Evolutionary conservation across 352 stramenopile species (phyloP), one percentile per base, ranked within the genome.

Genomic region (Globisporangium nodosum): DNA sequence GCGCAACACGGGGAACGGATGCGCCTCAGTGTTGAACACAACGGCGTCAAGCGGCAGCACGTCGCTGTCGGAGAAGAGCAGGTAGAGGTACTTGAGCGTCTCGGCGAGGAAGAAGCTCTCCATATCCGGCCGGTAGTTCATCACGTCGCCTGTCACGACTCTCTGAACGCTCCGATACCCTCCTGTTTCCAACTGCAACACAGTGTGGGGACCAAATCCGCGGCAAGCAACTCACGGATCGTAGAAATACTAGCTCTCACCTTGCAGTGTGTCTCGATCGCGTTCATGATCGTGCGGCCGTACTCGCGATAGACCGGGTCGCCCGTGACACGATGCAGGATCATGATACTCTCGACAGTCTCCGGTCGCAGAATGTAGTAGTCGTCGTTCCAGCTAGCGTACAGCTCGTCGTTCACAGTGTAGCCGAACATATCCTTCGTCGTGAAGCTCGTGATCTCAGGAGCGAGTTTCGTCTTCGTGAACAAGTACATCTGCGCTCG

Each of bases 41-140:
- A 87, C 78, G 15, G 81, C 64, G 56, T 96, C 68, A 30, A 96
- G 69, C 6, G 73, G 59, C 15, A 96, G 49, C 37, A 92, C 46
- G 31, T 85, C 66, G 39, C 86, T 78, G 39, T 90, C 78, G 30
- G 71, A 85, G 64, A 96, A 96, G 31, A 96, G 74, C 60, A 97
- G 59, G 56, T 90, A 96, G 13, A 97, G 73, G 61, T 97, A 97
- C 69, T 97, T 97, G 64, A 97, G 72, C 42, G 91, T 97, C 74
- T 97, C 88, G n/a, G 80, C 85, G 46, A 97, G 49, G 65, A 97
- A 97, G 52, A 91, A 97, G 30, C 81, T 96, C 45, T 94, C 82
- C 85, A 96, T 96, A 0, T 71, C 66, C 5, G 49, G 55, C 1
- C 63, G 55, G n/a, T 73, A 69, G 12, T 65, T 70, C 24, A 55